Evolutionary conservation across 805 yeast species (phyloP), one percentile per base, ranked within the genome.

Genomic region (Candida hispaniensis): DNA sequence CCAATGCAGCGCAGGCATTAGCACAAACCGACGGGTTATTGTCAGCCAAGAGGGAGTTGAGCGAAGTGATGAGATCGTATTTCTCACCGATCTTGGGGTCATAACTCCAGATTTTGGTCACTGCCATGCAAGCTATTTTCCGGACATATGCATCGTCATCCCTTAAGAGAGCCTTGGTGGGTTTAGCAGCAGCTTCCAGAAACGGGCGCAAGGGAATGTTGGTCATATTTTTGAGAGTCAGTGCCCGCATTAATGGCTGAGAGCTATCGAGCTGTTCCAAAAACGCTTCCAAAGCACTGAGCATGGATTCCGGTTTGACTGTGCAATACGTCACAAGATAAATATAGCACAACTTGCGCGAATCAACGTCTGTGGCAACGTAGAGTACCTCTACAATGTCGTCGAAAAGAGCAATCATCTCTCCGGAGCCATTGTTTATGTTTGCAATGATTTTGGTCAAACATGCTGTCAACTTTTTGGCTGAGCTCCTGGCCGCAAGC

Each of bases 391-490:
- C 30, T n/a, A 75, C 56, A 5, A 82, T 67, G 34, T 81, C 93
- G 1, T 75, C 74, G 48, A 76, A 69, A 38, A 88, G 52, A 12
- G 59, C 53, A 7, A 73, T 63, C 71, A 85, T 71, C 50, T 88
- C 95, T 39, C 67, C 67, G 53, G 81, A 82, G 32, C 85, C 83
- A 56, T 83, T 65, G 5, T 93, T 77, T 55, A 83, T 67, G 55
- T 85, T 86, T 26, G 94, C 88, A 6, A 86, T 64, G 16, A 83
- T 68, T 48, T 79, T 79, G 53, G 75, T 76, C 48, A 88, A 52
- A 1, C 75, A 66, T 7, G 60, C 57, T 46, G 67, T 71, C 38
- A 57, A 59, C 19, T 47, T 45, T 34, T 56, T 54, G 41, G 51
- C 55, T 45, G 60, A 63, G 29, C 46, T 45, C 30, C 49, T 55